These are phyloP conservation scores for Breynia disticha DNA, from an alignment of 441 rosid genomes.

Conservation along the genomic window DNA sequence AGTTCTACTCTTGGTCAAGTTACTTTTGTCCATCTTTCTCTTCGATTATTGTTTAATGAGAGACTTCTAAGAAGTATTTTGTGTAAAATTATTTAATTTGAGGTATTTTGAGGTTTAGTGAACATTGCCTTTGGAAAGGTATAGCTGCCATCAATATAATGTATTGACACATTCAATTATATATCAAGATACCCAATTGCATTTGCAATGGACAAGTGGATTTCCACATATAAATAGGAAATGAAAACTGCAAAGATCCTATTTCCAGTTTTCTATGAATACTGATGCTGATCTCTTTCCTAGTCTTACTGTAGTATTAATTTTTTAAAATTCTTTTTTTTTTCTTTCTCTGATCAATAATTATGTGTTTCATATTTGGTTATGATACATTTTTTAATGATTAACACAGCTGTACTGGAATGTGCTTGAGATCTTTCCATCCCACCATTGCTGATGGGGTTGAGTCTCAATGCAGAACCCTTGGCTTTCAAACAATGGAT, in stretches of 20 bases:
- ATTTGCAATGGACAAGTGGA: too few species aligned
- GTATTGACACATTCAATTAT: too few species aligned
- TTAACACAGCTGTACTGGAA: conserved; percentile 53
- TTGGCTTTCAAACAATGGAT: conserved; percentile 32
- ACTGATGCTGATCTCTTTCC: too few species aligned
- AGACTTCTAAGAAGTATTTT: neutral
- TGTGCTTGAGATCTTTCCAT: conserved; percentile 73
- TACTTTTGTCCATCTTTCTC: neutral
- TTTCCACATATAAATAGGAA: too few species aligned
- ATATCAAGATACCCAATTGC: too few species aligned
- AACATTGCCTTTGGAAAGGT: too few species aligned
- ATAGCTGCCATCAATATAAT: too few species aligned
- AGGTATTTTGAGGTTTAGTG: too few species aligned
- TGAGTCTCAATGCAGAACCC: conserved; percentile 32
- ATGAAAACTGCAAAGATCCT: too few species aligned
- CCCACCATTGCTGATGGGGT: conserved; percentile 36
- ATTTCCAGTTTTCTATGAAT: too few species aligned
- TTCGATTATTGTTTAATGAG: neutral
- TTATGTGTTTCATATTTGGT: neutral
- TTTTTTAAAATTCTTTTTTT: neutral
- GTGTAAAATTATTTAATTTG: neutral
- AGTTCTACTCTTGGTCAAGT: neutral
- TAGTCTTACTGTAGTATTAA: neutral
- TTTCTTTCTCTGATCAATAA: neutral
- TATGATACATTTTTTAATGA: conserved; percentile 8